phyloP scores from a whole-genome alignment of 805 yeast genomes.

The Candida xiaguanensis region DNA sequence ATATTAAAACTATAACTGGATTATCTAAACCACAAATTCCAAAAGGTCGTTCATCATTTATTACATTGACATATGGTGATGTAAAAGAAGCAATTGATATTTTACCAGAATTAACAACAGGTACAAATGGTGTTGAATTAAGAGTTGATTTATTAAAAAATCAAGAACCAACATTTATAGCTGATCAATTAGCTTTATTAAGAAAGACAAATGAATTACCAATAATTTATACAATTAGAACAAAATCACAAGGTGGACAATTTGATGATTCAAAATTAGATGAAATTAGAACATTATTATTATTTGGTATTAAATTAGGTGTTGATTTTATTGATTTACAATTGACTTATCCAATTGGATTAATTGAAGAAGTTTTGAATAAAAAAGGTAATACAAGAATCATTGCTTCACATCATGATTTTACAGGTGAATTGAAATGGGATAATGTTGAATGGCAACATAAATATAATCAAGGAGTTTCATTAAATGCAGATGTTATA shows the following conservation, averaged over 20 bases:
- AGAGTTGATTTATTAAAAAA: conserved; percentile 68
- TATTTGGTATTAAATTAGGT: conserved; percentile 70
- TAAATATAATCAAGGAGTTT: conserved; percentile 62
- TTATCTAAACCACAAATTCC: conserved; percentile 36
- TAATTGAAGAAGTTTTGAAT: conserved; percentile 50
- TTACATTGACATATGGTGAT: conserved; percentile 69
- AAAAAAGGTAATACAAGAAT: conserved; percentile 61
- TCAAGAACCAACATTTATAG: conserved; percentile 52
- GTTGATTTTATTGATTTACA: conserved; percentile 81
- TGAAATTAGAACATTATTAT: conserved; percentile 47
- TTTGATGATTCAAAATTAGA: conserved; percentile 59
- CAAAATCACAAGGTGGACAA: conserved; percentile 75
- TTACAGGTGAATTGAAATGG: conserved; percentile 63
- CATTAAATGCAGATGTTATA: conserved; percentile 65
- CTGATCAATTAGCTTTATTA: conserved; percentile 67
- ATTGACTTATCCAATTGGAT: conserved; percentile 57
- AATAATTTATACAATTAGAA: conserved; percentile 76
- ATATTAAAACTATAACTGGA: conserved; percentile 63
- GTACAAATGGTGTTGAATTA: conserved; percentile 79
- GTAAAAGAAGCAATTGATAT: conserved; percentile 42
- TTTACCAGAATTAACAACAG: conserved; percentile 55
- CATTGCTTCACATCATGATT: conserved; percentile 83
- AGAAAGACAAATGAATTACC: conserved; percentile 68
- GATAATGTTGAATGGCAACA: conserved; percentile 67
- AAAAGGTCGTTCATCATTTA: conserved; percentile 56